Conservation (phyloP, 768 basidiomycete genomes). For the Rhizopogon rudus region DNA sequence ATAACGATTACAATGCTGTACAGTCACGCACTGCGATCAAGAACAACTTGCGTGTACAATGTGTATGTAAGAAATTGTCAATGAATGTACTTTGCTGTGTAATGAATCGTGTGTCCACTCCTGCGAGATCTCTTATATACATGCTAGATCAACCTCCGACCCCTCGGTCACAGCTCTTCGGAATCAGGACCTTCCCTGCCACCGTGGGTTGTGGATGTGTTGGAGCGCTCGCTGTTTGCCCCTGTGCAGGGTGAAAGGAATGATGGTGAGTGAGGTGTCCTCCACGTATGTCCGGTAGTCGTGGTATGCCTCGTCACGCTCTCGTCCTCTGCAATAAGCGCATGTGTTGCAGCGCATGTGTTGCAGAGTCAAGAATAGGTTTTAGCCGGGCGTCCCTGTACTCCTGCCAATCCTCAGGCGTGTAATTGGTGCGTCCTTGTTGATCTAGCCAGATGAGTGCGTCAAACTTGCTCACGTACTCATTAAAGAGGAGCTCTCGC, state of each 20-base stretch:
- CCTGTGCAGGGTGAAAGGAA: no score
- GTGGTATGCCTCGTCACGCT: background rate
- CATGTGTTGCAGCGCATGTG: no score
- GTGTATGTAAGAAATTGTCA: background rate
- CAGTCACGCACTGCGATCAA: background rate
- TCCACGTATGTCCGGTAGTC: background rate
- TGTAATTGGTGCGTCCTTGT: background rate
- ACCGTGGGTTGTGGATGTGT: background rate
- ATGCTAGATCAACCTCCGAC: background rate
- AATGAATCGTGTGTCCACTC: background rate
- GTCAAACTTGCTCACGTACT: constrained; percentile 12
- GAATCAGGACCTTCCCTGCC: background rate
- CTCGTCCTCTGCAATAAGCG: background rate
- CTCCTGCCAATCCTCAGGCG: background rate
- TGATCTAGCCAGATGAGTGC: constrained; percentile 15
- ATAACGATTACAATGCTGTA: background rate
- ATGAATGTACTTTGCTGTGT: background rate
- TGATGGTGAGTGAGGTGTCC: background rate
- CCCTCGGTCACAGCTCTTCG: background rate
- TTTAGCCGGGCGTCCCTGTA: background rate
- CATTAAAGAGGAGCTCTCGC: constrained; percentile 5
- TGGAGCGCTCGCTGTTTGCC: background rate
- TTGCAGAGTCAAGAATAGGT: constrained; percentile 1
- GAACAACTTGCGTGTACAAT: background rate
- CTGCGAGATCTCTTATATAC: background rate